Evolutionary conservation across 1,284 basidiomycete species (phyloP), one percentile per base, ranked within the genome.

Genomic region (Boletus sp.): DNA sequence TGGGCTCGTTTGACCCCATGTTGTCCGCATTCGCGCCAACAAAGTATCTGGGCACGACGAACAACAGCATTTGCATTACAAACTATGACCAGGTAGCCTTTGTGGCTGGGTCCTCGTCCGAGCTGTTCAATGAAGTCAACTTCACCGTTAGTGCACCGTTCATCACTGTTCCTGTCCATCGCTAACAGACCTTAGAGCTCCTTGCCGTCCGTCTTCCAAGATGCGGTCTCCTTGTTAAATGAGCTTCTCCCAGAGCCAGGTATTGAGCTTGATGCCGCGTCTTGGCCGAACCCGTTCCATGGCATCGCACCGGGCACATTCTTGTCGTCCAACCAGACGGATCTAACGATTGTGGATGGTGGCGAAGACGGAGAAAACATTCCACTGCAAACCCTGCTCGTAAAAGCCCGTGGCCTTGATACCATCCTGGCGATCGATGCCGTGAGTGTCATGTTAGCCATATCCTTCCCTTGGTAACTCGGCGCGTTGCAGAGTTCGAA

Each of bases 391-490:
- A 84, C 86, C 0, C 69, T 88, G 38, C 74, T 87, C 11, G 82
- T 85, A 47, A 77, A 79, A 55, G 81, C 80, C 3, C 77, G 86
- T 35, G 72, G 68, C 0, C 63, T 87, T 16, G 86, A 88, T 63
- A 71, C 79, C 6, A 78, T 88, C 56, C 60, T 88, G 33, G 85
- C 80, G 1, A 77, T 86, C 28, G 86, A 88, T 65, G 80, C 74
- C 21, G 79, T 79, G 62, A 66, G 78, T 65, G 3, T 5, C n/a
- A 6, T 17, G 2, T n/a, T 44, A 16, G 8, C 4, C 27, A n/a
- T 44, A 35, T 25, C 27, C 19, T 51, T 2, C 11, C 19, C 13
- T 25, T 11, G 3, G 11, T 51, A 6, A 52, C 37, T 33, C 46
- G 19, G 56, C 38, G 17, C 23, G 16, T 27, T 17, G 19, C 60